Base-by-base conservation (phyloP, 768 basidiomycete genomes). In the Leccinum olivaceopallidum region DNA sequence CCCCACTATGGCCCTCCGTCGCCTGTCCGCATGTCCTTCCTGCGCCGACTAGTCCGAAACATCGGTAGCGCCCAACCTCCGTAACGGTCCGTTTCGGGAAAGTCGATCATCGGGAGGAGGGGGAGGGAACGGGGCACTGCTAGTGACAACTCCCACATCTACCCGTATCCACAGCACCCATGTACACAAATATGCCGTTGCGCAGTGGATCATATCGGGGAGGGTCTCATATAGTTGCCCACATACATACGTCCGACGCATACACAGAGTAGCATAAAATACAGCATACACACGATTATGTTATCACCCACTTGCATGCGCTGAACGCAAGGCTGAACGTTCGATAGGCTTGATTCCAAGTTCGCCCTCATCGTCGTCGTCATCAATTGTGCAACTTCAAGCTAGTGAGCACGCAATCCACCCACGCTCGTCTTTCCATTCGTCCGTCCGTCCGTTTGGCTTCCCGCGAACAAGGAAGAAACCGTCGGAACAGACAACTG, bases 1-100 rank as follows among this genome's bases (percentile, higher is more conserved):
- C 48, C 22, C 22, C 20, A 20, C 51, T 5, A 53, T 36, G 55
- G 61, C 30, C 16, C 26, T 63, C 62, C 62, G 62, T 63, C 62
- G 62, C 62, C 9, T 48, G 37, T 63, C 61, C 62, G 62, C 26
- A 4, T 0, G 42, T 44, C n/a, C 42, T 44, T 44, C 42, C 42
- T 44, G n/a, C n/a, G 42, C 42, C 42, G 42, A 44, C 7, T 44
- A n/a, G n/a, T 44, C 42, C 42, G 42, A 44, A 16, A 44, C 7
- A 20, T 44, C 42, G 10, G 42, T 44, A 44, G 42, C 42, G 42
- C 42, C 42, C 42, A 44, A 44, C 42, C n/a, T 44, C 42, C 39
- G 49, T 58, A 54, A 22, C 36, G 6, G 42, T 44, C 42, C 39
- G 49, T 55, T 55, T 26, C 36, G 6, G 56, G 52, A 26, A 44